These are phyloP conservation scores for Paramecium primaurelia DNA, from an alignment of 73 alveolate species.

Conservation along the genomic window DNA sequence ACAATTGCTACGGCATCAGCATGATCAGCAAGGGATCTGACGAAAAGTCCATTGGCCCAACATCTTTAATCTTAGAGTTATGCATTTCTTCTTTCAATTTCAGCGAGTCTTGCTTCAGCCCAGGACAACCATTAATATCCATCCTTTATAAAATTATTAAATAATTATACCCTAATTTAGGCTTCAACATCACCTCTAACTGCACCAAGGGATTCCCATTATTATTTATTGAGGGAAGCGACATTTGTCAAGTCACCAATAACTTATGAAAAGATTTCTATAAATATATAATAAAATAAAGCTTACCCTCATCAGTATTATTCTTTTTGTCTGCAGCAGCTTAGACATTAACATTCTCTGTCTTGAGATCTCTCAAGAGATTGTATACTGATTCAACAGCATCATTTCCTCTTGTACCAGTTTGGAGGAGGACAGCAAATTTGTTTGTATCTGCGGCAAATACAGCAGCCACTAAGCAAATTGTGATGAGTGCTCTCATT, in stretches of 20 bases:
- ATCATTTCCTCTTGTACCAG: constrained; percentile 52
- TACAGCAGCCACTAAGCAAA: constrained; percentile 41
- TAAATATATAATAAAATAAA: not conserved
- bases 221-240: constrained; percentile 19
- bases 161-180: not conserved
- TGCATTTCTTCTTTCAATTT: constrained; percentile 20
- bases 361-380: constrained; percentile 41
- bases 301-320: constrained; percentile 41
- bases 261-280: constrained; percentile 28
- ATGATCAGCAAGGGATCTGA: constrained; percentile 47
- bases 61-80: constrained; percentile 37
- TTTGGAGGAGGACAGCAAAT: constrained; percentile 46
- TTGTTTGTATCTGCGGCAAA: constrained; percentile 47
- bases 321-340: constrained; percentile 53
- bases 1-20: constrained; percentile 33
- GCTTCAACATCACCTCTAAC: constrained; percentile 47
- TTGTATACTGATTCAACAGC: constrained; percentile 51
- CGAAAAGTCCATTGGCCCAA: constrained; percentile 41
- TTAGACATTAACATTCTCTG: constrained; percentile 48
- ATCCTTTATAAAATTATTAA: not conserved
- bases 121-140: constrained; percentile 21
- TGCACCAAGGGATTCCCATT: constrained; percentile 28
- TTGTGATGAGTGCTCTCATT: constrained; percentile 38
- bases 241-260: constrained; percentile 52
- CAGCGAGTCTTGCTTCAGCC: constrained; percentile 53